Base-by-base conservation (phyloP, 1,139 yeast species). In the Candida dubliniensis region DNA sequence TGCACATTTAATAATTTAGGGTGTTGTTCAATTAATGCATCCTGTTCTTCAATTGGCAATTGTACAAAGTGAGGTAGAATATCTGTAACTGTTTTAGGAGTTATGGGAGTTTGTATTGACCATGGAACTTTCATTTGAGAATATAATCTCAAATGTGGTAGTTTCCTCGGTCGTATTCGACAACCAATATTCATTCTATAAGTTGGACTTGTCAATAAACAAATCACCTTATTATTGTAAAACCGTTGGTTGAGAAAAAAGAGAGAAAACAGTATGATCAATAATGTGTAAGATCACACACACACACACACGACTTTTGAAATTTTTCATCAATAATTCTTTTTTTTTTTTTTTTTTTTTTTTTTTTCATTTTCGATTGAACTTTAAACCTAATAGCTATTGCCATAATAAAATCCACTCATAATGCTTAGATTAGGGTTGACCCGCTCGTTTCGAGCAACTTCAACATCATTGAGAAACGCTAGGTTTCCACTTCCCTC, bases 391-490 rank as follows among this genome's bases (percentile, higher is more conserved):
- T 31, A 23, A 9, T 2, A 15, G 10, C 30, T 23, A 29, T 11
- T 26, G 7, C 40, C 6, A 15, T 10, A 36, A 23, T 11, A 11
- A 3, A 10, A 15, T 18, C 25, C 30, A 6, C 29, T 8, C 33
- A 44, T 13, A 31, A 51, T 55, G 59, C 47, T 55, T 12, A 53
- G 48, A 39, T 29, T 54, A 15, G 56, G 58, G 38, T 43, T 55
- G 42, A 38, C 49, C 26, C 54, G 55, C 37, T 45, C 50, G 1
- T 24, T 39, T 3, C 47, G 53, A 44, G 23, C 36, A 4, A 29
- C 42, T 12, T 18, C 34, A 34, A 26, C 42, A 15, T 18, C 34
- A 31, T 36, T 39, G 36, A 41, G 33, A 33, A 38, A n/a, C 18
- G 32, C 40, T 18, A 34, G 41, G n/a, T 14, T 23, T 10, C 12